Evolutionary conservation across 352 stramenopile species (phyloP).

Genomic region (Phytopythium mirpurense): DNA sequence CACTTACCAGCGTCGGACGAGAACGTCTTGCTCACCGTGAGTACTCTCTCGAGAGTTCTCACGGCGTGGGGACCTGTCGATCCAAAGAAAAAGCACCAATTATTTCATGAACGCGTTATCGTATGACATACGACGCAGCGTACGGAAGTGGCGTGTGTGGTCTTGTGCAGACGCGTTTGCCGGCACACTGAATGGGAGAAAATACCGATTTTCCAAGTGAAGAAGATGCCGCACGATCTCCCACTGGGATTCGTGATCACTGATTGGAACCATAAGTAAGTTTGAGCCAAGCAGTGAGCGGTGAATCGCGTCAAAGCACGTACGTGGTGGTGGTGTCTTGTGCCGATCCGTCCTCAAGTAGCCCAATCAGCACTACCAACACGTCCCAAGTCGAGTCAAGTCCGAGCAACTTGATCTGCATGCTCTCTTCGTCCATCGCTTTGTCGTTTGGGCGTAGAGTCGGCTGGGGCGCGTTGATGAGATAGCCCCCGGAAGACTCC

Average conservation of each 20-base stretch:
- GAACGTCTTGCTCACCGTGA: neutral
- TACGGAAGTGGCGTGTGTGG: neutral
- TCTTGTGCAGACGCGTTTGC: neutral
- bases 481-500: constrained; percentile 6
- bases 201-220: neutral
- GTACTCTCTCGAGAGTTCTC: constrained; percentile 4
- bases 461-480: neutral
- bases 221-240: constrained; percentile 1
- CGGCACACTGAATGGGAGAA: constrained; percentile 2
- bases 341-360: neutral
- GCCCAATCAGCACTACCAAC: constrained; percentile 3
- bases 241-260: neutral
- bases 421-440: constrained; percentile 12
- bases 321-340: neutral
- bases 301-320: neutral
- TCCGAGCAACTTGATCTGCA: constrained; percentile 22
- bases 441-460: neutral
- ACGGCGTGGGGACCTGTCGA: neutral
- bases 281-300: neutral
- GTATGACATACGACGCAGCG: neutral
- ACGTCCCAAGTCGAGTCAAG: constrained; percentile 27
- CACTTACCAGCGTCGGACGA: neutral
- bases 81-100: neutral
- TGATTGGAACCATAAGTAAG: neutral
- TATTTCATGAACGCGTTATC: neutral